Evolutionary conservation across 495 filamentous ascomycete species (phyloP), one percentile per base, ranked within the genome.

Genomic region (Astrothelium macrocarpum): DNA sequence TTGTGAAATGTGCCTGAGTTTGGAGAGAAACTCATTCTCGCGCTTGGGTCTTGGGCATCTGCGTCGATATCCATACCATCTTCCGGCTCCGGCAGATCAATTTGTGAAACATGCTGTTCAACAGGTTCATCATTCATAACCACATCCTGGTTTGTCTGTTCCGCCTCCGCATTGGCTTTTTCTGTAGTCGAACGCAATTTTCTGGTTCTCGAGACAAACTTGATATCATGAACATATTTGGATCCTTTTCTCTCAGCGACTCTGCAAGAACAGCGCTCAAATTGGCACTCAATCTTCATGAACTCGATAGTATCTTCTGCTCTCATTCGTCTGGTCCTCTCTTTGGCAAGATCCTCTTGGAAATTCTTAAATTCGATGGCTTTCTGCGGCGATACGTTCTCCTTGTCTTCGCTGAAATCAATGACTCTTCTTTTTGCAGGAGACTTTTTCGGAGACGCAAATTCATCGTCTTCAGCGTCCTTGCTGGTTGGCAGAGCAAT

Each of bases 241-340:
- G 65, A 71, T n/a, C 78, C 79, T 18, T 78, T 70, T 34, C 71
- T 67, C 65, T 86, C 82, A 2, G 81, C 80, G 59, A 84, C 63
- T 43, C 83, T 78, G 71, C 86, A 90, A 1, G 84, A 74, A 75
- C 89, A 94, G 71, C 82, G 82, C 62, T 82, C 81, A 63, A 93
- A 84, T 56, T 85, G 81, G 73, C 91, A 95, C 71, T 95, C 90
- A 65, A 88, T 81, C 67, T 88, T 84, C 78, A 96, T 76, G 71
- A 91, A 95, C n/a, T 91, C 81, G 29, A 92, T 76, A 67, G 86
- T 83, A 16, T 89, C 87, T 63, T 91, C 81, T 0, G 89, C 87
- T 18, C 86, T 79, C 34, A 81, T 76, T 53, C 89, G 82, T 49
- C 84, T 77, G 61, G 82, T 82, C 70, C 79, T 84, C 76, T 94